These are phyloP conservation scores for Physcomitrium patens DNA, from an alignment of 225 moss, liverwort and hornwort species.

Conservation along the genomic window DNA sequence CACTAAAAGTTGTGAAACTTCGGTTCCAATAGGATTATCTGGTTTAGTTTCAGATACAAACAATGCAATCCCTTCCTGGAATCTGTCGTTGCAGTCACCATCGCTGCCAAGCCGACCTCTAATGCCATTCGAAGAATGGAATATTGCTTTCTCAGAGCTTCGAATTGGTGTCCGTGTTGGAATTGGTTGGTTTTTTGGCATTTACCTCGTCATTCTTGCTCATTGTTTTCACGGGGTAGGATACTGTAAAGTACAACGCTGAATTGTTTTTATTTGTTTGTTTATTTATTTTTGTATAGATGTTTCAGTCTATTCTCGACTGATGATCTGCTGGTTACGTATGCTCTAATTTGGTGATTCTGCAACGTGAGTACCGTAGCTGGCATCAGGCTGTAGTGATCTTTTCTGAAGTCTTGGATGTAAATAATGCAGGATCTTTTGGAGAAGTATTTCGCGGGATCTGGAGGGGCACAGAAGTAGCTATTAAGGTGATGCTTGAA, in stretches of 20 bases:
- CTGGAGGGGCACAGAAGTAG: conserved; percentile 80
- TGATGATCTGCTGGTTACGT: too few relatives aligned
- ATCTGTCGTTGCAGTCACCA: conserved; percentile 69
- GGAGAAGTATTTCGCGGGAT: conserved; percentile 76
- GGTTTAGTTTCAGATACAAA: conserved; percentile 34
- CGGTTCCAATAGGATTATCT: conserved; percentile 44
- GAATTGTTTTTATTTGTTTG: background rate
- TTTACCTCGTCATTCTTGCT: conserved; percentile 15
- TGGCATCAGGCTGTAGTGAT: background rate
- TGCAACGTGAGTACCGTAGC: conserved; percentile 8
- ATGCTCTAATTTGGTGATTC: background rate
- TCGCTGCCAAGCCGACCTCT: conserved; percentile 82
- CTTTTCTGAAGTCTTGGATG: conserved; percentile 33
- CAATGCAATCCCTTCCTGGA: conserved; percentile 51
- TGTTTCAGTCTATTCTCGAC: background rate
- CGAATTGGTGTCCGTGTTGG: conserved; percentile 94
- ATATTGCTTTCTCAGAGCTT: conserved; percentile 93
- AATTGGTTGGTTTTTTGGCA: conserved; percentile 65
- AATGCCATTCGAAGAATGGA: conserved; percentile 95
- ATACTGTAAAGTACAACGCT: background rate
- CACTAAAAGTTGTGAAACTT: conserved; percentile 41
- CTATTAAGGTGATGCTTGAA: conserved; percentile 97
- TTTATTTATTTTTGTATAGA: background rate
- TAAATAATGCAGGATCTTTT: conserved; percentile 73
- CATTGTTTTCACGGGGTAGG: background rate